Evolutionary conservation across 2,329 filamentous ascomycete species (phyloP).

Genomic region (Hypomyces perniciosus): DNA sequence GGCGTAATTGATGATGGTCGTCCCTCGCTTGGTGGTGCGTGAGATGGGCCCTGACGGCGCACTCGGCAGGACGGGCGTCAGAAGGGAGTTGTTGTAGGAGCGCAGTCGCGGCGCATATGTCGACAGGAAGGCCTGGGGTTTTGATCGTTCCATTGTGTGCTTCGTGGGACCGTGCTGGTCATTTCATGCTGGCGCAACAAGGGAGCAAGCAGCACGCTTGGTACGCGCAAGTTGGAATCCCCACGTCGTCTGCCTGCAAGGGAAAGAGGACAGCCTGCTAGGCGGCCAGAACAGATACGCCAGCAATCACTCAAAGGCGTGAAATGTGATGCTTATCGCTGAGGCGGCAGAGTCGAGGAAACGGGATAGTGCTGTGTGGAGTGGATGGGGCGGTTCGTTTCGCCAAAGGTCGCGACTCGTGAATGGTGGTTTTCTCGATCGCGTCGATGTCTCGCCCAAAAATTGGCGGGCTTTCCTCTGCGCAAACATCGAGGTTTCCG

Average conservation of each 20-base stretch:
- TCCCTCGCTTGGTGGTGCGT: conserved; percentile 94
- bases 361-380: background rate
- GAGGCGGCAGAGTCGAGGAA: background rate
- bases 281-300: background rate
- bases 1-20: conserved; percentile 94
- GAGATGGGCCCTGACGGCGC: conserved; percentile 59
- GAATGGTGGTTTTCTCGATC: conserved; percentile 13
- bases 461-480: conserved; percentile 11
- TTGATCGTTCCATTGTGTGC: conserved; percentile 43
- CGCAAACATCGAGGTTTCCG: background rate
- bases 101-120: conserved; percentile 88
- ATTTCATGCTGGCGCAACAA: conserved; percentile 23
- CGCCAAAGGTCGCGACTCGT: conserved; percentile 14
- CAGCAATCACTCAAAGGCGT: background rate
- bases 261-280: background rate
- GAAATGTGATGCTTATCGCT: background rate
- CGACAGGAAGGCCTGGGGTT: conserved; percentile 81
- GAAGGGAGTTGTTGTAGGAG: conserved; percentile 83
- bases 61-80: conserved; percentile 75
- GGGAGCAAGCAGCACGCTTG: conserved; percentile 5
- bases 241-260: conserved; percentile 2
- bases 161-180: conserved; percentile 19
- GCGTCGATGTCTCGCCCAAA: conserved; percentile 15
- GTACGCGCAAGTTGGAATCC: conserved; percentile 7
- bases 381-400: background rate